Conservation (phyloP, 441 rosid genomes). For the Adansonia madagascariensis region DNA sequence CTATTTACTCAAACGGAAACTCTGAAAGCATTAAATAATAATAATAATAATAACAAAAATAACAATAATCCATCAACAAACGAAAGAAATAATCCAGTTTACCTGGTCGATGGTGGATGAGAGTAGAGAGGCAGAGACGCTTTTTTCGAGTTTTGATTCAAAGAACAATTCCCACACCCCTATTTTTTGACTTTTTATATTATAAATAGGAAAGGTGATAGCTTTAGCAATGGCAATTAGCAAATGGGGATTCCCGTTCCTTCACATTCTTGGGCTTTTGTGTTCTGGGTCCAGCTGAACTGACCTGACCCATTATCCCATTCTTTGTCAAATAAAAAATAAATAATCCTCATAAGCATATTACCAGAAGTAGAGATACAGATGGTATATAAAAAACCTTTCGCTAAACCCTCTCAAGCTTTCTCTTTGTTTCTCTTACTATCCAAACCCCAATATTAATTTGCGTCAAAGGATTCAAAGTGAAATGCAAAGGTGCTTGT, state of each 20-base stretch:
- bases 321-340: background rate
- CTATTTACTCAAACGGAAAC: background rate
- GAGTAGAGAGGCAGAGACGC: background rate
- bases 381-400: background rate
- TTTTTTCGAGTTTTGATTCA: background rate
- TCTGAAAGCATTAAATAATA: background rate
- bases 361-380: too few relatives aligned
- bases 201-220: too few relatives aligned
- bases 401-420: background rate
- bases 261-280: background rate
- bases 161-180: background rate
- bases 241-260: background rate
- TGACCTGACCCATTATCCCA: background rate
- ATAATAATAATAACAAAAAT: background rate
- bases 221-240: background rate
- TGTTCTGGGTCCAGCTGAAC: background rate
- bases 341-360: too few relatives aligned
- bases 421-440: background rate
- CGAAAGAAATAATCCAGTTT: background rate
- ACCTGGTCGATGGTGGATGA: background rate
- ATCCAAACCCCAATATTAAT: background rate
- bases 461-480: background rate
- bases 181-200: too few relatives aligned
- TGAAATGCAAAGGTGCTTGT: constrained; percentile 19
- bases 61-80: background rate